These are phyloP conservation scores for Hippophae gyantsensis DNA, from an alignment of 306 rosid species.

Conservation along the genomic window DNA sequence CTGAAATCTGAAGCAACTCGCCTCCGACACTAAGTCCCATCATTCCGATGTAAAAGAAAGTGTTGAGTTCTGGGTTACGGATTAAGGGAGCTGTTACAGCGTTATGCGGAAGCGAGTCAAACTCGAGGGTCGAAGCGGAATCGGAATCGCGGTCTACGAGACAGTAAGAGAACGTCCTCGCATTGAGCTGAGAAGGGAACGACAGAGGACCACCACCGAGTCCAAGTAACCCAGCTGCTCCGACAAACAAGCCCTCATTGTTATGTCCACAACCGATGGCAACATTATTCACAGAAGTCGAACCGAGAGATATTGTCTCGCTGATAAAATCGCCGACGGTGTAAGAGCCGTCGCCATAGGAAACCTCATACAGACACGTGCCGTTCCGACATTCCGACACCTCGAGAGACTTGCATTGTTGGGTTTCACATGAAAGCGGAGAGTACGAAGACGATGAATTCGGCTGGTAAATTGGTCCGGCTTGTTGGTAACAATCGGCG, in stretches of 20 bases:
- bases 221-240: slow-evolving; percentile 83
- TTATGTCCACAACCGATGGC: slow-evolving; percentile 84
- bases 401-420: slow-evolving; percentile 59
- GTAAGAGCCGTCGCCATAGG: slow-evolving; percentile 92
- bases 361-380: slow-evolving; percentile 75
- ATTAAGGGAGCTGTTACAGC: slow-evolving; percentile 59
- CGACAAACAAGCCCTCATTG: slow-evolving; percentile 78
- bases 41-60: slow-evolving; percentile 57
- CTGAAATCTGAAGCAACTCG: slow-evolving; percentile 34
- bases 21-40: slow-evolving; percentile 70
- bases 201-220: slow-evolving; percentile 78
- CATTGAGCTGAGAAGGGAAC: slow-evolving; percentile 64
- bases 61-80: slow-evolving; percentile 43
- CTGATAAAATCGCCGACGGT: slow-evolving; percentile 74
- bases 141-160: slow-evolving; percentile 84
- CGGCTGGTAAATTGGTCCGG: slow-evolving; percentile 78
- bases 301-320: slow-evolving; percentile 60
- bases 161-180: slow-evolving; percentile 68
- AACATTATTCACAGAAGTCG: slow-evolving; percentile 22
- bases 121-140: slow-evolving; percentile 66
- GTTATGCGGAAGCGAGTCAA: slow-evolving; percentile 37
- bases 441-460: slow-evolving; percentile 44
- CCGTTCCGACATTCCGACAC: slow-evolving; percentile 61
- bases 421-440: slow-evolving; percentile 43
- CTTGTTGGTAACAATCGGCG: slow-evolving; percentile 74